phyloP scores from a whole-genome alignment of 1,284 basidiomycete species.

The Sanghuangporus baumii region DNA sequence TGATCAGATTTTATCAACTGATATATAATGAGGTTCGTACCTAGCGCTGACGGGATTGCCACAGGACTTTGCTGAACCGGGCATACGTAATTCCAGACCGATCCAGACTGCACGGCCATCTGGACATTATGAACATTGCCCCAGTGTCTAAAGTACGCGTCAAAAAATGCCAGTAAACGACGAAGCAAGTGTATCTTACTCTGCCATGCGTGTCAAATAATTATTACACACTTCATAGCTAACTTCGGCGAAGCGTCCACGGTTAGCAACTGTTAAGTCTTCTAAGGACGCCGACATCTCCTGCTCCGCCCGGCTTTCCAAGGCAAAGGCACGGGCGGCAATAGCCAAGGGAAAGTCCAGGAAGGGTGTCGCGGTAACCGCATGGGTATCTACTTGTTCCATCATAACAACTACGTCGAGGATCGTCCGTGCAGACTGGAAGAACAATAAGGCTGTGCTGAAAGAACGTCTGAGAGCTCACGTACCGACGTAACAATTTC shows the following conservation, averaged over 20 bases:
- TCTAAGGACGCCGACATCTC: slow-evolving; percentile 6
- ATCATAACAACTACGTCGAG: slow-evolving; percentile 16
- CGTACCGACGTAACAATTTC: slow-evolving; percentile 15
- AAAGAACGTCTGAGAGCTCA: neutral
- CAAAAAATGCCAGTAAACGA: neutral
- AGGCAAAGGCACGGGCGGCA: slow-evolving; percentile 15
- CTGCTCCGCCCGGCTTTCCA: slow-evolving; percentile 15
- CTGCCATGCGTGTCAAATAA: slow-evolving; percentile 9
- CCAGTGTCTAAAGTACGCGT: slow-evolving; percentile 13
- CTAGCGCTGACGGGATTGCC: slow-evolving; percentile 16
- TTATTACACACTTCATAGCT: slow-evolving; percentile 15
- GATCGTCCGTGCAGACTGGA: slow-evolving; percentile 16
- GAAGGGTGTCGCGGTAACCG: slow-evolving; percentile 12
- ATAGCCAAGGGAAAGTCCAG: slow-evolving; percentile 18
- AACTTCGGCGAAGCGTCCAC: slow-evolving; percentile 15
- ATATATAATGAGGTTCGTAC: neutral
- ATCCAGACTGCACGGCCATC: slow-evolving; percentile 14
- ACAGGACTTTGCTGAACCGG: slow-evolving; percentile 17
- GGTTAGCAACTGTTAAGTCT: slow-evolving; percentile 2
- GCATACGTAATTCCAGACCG: slow-evolving; percentile 15
- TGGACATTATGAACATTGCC: slow-evolving; percentile 17
- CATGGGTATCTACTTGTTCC: slow-evolving; percentile 15
- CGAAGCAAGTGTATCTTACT: slow-evolving; percentile 1
- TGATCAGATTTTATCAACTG: neutral
- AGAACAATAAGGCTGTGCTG: neutral